Evolutionary conservation across 208 protist species (phyloP), one percentile per base, ranked within the genome.

Genomic region (Cochliopodium minus): DNA sequence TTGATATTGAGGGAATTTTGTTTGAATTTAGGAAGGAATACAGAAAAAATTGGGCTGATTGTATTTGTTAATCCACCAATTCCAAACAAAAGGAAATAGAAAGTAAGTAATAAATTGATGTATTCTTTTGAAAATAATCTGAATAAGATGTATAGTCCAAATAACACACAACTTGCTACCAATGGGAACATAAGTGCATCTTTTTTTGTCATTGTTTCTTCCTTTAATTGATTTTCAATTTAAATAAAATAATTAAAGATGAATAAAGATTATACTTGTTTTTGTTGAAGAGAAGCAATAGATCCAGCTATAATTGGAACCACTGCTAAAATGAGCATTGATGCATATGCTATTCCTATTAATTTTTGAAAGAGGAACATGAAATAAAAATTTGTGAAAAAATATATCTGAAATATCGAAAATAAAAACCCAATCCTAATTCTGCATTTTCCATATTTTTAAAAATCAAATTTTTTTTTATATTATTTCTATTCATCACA

Each of bases 181-280:
- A 59, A 15, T 25, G 54, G 54, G 29, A 59, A 59, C 15, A 46
- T 26, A 29, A 17, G 26, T 1, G 54, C 54, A 45, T 59, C 54
- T 40, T 38, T 28, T 6, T 17, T 10, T 42, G 20, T 7, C 4
- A 56, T 33, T 25, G 50, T 17, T 17, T 42, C 50, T 20, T 6
- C 17, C 50, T 42, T 13, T 3, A 7, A 28, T 13, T 22, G 17
- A 23, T 7, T 23, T 23, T 46, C 10, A 23, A 46, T n/a, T 48
- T 48, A 10, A 30, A 2, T 30, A 11, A 2, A 30, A 22, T 5
- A 42, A 22, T 20, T 22, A 22, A 5, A 42, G 20, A 42, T 42
- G 38, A 15, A 29, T 30, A 48, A 17, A 33, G 46, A 23, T 34
- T 33, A 13, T 28, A 40, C 32, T 28, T 39, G 17, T 36, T 1